These are phyloP conservation scores for Cystobasidium slooffiae DNA, from an alignment of 1,284 basidiomycete genomes.

Conservation along the genomic window DNA sequence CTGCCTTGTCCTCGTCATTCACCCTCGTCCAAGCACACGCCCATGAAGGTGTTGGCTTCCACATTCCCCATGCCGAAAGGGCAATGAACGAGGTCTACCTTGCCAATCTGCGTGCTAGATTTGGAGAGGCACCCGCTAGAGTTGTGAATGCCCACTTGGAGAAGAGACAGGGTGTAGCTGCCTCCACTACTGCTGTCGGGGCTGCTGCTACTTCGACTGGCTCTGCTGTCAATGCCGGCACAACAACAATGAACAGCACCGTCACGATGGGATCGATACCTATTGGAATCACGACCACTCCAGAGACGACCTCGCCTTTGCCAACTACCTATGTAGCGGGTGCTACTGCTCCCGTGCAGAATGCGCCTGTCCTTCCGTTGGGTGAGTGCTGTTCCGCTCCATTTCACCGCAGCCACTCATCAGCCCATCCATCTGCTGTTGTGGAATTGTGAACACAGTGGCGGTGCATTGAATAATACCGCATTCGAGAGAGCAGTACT, in stretches of 20 bases:
- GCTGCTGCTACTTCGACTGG: constrained; percentile 13
- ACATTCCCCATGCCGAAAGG: constrained; percentile 32
- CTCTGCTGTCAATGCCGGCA: not conserved
- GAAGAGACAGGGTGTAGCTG: constrained; percentile 20
- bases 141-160: constrained; percentile 22
- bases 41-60: constrained; percentile 38
- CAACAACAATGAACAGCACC: not conserved
- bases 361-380: constrained; percentile 68
- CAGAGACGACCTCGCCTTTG: constrained; percentile 45
- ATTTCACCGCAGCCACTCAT: not conserved
- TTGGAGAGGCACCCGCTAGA: constrained; percentile 27
- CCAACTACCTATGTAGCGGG: constrained; percentile 65
- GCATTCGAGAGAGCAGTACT: not conserved
- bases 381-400: constrained; percentile 60
- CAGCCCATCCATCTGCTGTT: not conserved
- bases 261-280: constrained; percentile 39
- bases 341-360: constrained; percentile 65
- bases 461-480: not conserved
- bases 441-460: not conserved
- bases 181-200: not conserved
- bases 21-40: constrained; percentile 13
- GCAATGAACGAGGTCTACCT: constrained; percentile 37
- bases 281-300: constrained; percentile 50
- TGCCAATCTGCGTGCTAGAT: constrained; percentile 25
- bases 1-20: constrained; percentile 4